Evolutionary conservation across 2,329 filamentous ascomycete genomes (phyloP).

Genomic region (Parafenestella ontariensis): DNA sequence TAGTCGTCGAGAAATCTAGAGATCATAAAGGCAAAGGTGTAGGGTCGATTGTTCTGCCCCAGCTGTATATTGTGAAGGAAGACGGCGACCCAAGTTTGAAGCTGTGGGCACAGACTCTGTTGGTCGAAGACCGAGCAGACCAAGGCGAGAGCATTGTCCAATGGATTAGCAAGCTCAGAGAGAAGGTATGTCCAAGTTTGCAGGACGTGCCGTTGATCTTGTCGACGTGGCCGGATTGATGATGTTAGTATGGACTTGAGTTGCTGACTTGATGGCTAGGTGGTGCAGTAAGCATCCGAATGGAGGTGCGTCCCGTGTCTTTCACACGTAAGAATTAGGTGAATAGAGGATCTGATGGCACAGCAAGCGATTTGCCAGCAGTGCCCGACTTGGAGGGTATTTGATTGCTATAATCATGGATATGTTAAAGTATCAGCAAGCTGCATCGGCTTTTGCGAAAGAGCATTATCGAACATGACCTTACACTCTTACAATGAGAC

Average conservation of each 20-base stretch:
- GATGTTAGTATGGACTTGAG: slow-evolving; percentile 5
- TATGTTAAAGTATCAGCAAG: neutral
- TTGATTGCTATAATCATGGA: neutral
- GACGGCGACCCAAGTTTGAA: slow-evolving; percentile 95
- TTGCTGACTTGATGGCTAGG: slow-evolving; percentile 33
- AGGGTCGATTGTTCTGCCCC: slow-evolving; percentile 90
- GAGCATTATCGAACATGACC: neutral
- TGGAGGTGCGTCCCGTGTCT: slow-evolving; percentile 1
- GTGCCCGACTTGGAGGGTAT: neutral
- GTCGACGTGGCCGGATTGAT: slow-evolving; percentile 31
- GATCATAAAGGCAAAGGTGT: slow-evolving; percentile 87
- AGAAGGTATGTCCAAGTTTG: slow-evolving; percentile 74
- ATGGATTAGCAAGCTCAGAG: slow-evolving; percentile 89
- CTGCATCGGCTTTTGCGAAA: neutral
- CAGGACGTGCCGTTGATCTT: slow-evolving; percentile 24
- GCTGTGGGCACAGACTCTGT: slow-evolving; percentile 93
- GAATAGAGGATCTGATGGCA: neutral
- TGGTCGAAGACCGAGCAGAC: slow-evolving; percentile 94
- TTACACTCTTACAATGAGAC: neutral
- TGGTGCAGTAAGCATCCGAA: slow-evolving; percentile 42
- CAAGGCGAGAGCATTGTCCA: slow-evolving; percentile 91
- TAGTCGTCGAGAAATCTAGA: slow-evolving; percentile 88
- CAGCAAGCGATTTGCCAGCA: neutral
- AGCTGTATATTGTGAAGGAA: slow-evolving; percentile 91
- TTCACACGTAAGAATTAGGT: neutral